A percentile compares a stretch with the other conserved stretches of the same genome.
These are phyloP conservation scores for Pichiaceae sp. DNA, from an alignment of 1,139 yeast genomes.

Conservation along the genomic window DNA sequence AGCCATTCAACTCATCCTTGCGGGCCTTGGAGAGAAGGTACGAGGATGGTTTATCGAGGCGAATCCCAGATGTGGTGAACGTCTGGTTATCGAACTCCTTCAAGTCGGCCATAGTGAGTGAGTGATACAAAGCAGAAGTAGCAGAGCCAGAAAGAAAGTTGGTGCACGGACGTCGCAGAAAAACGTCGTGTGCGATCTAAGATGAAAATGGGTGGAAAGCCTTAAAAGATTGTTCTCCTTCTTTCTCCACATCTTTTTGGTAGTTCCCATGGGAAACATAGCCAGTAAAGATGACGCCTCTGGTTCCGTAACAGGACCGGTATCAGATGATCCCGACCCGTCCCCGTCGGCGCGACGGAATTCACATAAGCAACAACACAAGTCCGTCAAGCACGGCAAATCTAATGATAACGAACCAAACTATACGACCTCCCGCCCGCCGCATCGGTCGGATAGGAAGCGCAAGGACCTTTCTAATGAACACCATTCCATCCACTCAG, in stretches of 20 bases:
- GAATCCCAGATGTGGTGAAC: constrained; percentile 43
- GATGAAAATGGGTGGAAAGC: no score
- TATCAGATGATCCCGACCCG: constrained; percentile 25
- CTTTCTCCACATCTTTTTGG: no score
- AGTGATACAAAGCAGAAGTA: no score
- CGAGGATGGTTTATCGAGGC: constrained; percentile 72
- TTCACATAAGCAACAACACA: neutral
- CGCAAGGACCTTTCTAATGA: neutral
- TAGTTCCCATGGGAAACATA: constrained; percentile 54
- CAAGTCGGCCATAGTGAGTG: constrained; percentile 8
- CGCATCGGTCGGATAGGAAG: neutral
- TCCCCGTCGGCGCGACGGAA: constrained; percentile 21
- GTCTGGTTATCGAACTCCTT: constrained; percentile 47
- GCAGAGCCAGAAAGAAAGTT: no score
- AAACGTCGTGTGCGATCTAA: no score
- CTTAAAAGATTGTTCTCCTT: no score
- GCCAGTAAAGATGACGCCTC: constrained; percentile 29
- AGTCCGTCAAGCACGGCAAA: neutral
- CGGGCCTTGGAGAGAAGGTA: constrained; percentile 72
- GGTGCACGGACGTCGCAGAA: no score
- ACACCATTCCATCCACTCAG: constrained; percentile 3
- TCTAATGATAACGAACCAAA: neutral
- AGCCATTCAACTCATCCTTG: constrained; percentile 30
- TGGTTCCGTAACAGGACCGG: constrained; percentile 18
- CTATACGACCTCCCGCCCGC: neutral